Base-by-base conservation (phyloP, 1,139 yeast species). In the Saccharomycopsis hybrid region DNA sequence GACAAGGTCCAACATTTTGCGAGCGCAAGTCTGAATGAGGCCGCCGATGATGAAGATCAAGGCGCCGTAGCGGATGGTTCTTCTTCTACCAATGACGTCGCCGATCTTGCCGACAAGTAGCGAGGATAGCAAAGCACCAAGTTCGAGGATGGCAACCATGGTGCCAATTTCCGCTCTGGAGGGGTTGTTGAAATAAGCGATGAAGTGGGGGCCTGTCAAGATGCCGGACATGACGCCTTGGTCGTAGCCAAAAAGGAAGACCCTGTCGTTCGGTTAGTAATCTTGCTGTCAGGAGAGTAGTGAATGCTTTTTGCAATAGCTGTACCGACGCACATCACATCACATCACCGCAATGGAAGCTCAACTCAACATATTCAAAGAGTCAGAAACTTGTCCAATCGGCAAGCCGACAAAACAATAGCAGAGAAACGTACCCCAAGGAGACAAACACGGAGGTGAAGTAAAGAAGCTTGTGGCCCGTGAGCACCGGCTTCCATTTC, bases 211-310 rank as follows among this genome's bases (percentile, higher is more conserved):
- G 52, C 89, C 88, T 29, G 88, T 82, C 56, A 83, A 74, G 43
- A 88, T 79, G 3, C 95, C 92, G 36, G 88, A 80, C 80, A 90
- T 85, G 45, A 87, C 95, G 50, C 96, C 96, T 66, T 88, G 96
- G 63, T 88, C 96, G 65, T 85, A 88, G 3, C 96, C 96, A 63
- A 87, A 88, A 35, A 88, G 70, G 51, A 88, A 82, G 11, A 88
- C 95, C 49, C 95, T 52, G 29, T 31, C 11, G 7, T n/a, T n/a
- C n/a, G n/a, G n/a, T n/a, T n/a, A n/a, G n/a, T n/a, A n/a, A n/a
- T n/a, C n/a, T n/a, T n/a, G n/a, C n/a, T n/a, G n/a, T n/a, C n/a
- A n/a, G n/a, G n/a, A n/a, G n/a, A n/a, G n/a, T n/a, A n/a, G n/a
- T n/a, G n/a, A n/a, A n/a, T n/a, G n/a, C n/a, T n/a, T n/a, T n/a